Evolutionary conservation across 805 yeast genomes (phyloP).

Genomic region (Saitoella complicata): DNA sequence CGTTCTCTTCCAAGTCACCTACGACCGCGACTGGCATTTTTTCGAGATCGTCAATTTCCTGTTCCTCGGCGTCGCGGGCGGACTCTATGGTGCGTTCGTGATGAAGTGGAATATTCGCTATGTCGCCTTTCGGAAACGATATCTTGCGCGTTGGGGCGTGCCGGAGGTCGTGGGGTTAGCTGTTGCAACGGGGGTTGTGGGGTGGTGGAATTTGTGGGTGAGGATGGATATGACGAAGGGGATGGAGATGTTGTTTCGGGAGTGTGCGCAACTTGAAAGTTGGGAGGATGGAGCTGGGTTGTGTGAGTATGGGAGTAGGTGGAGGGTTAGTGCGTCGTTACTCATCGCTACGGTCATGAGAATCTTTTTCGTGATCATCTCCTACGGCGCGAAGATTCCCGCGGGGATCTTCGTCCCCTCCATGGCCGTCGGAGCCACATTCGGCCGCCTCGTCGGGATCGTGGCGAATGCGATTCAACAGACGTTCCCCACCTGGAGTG

Average conservation of each 20-base stretch:
- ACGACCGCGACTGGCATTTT: conserved; percentile 72
- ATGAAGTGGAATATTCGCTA: conserved; percentile 59
- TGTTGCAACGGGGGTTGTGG: conserved; percentile 50
- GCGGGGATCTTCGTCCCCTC: conserved; percentile 96
- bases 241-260: conserved; percentile 79
- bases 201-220: conserved; percentile 60
- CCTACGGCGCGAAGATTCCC: conserved; percentile 88
- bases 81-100: conserved; percentile 68
- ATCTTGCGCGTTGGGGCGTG: conserved; percentile 39
- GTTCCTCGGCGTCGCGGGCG: conserved; percentile 77
- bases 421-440: conserved; percentile 92
- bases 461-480: conserved; percentile 39
- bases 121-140: conserved; percentile 61
- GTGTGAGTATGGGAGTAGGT: conserved; percentile 7
- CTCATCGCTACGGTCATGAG: conserved; percentile 57
- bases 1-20: conserved; percentile 81
- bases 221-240: conserved; percentile 86
- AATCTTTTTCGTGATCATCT: conserved; percentile 53
- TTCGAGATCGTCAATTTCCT: conserved; percentile 72
- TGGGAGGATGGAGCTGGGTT: conserved; percentile 25
- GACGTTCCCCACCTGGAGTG: conserved; percentile 22
- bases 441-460: conserved; percentile 75
- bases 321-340: conserved; percentile 33
- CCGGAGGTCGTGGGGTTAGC: conserved; percentile 60
- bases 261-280: conserved; percentile 37